Evolutionary conservation across 306 rosid species (phyloP).

Genomic region (Quillaja saponaria): DNA sequence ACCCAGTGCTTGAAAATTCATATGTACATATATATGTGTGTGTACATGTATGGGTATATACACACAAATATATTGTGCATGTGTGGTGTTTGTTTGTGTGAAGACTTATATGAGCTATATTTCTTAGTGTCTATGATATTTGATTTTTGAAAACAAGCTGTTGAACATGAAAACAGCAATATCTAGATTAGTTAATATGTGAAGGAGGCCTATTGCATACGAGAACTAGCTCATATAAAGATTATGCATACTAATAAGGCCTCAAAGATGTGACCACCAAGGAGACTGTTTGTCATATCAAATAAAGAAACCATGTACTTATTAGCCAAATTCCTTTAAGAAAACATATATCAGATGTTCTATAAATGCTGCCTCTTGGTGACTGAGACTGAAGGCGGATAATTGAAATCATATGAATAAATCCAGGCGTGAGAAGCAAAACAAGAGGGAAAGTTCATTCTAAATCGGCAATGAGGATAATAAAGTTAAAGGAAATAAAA

Average conservation of each 20-base stretch:
- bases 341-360: neutral
- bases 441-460: neutral
- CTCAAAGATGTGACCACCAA: neutral
- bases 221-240: neutral
- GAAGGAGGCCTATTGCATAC: conserved; percentile 5
- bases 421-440: neutral
- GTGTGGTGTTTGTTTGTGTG: too few relatives aligned
- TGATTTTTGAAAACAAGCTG: neutral
- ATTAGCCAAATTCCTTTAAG: conserved; percentile 2
- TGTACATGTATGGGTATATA: too few relatives aligned
- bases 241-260: neutral
- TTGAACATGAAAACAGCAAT: neutral
- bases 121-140: too few relatives aligned
- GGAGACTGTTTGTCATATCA: neutral
- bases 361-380: too few relatives aligned
- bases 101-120: too few relatives aligned
- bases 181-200: neutral
- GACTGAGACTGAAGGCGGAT: too few relatives aligned
- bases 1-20: neutral
- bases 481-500: too few relatives aligned
- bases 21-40: neutral
- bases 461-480: too few relatives aligned
- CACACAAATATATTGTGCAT: too few relatives aligned
- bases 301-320: neutral
- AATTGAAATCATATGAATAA: too few relatives aligned